Percentiles rank a stretch among this genome's conserved stretches.
These are phyloP conservation scores for Cucumis hystrix DNA, from an alignment of 306 rosid species.

Conservation along the genomic window DNA sequence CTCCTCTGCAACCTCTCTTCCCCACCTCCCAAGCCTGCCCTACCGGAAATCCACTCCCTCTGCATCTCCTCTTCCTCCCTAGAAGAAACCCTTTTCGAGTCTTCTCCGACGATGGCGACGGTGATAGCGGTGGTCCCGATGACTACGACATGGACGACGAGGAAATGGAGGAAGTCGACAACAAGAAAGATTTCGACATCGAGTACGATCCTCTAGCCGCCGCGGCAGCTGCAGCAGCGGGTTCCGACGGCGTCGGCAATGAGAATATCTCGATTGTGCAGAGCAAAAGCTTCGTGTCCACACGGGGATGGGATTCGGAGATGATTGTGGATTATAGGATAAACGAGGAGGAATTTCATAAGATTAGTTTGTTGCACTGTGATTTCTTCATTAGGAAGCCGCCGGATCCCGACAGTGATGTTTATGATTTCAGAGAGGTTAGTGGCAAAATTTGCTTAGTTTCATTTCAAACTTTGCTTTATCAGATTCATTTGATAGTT, in stretches of 20 bases:
- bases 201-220: slow-evolving; percentile 54
- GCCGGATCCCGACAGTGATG: slow-evolving; percentile 76
- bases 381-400: slow-evolving; percentile 84
- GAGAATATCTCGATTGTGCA: slow-evolving; percentile 44
- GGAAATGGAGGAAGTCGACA: slow-evolving; percentile 73
- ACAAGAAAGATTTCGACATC: slow-evolving; percentile 84
- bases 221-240: background rate
- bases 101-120: slow-evolving; percentile 58
- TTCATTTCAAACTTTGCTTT: background rate
- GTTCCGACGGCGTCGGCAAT: slow-evolving; percentile 14
- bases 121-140: slow-evolving; percentile 44
- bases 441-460: background rate
- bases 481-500: background rate
- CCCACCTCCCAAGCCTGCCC: slow-evolving; percentile 8
- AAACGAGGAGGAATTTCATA: slow-evolving; percentile 81
- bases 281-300: slow-evolving; percentile 56
- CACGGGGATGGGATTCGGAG: slow-evolving; percentile 79
- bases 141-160: slow-evolving; percentile 85
- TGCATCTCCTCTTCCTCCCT: slow-evolving; percentile 6
- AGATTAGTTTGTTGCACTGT: slow-evolving; percentile 61
- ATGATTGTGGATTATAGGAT: slow-evolving; percentile 73
- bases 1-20: background rate
- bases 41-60: slow-evolving; percentile 17
- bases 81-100: slow-evolving; percentile 33
- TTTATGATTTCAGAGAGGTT: slow-evolving; percentile 90